Evolutionary conservation across 768 basidiomycete species (phyloP), one percentile per base, ranked within the genome.

Genomic region (Amanita brunnescens): DNA sequence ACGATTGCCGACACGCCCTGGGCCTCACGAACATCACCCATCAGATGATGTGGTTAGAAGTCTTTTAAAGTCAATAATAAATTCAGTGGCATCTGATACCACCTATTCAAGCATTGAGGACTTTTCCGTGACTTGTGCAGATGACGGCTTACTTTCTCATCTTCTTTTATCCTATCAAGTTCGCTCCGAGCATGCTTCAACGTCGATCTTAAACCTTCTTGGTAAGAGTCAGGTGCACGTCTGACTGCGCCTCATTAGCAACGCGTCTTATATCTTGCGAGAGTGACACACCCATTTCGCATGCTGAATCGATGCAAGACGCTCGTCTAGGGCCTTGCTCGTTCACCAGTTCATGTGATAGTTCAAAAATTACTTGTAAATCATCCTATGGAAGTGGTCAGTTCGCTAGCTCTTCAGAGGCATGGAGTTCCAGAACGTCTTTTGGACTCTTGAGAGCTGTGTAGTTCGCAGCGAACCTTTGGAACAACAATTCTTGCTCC

Each of bases 61-160:
- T 26, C 56, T 57, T 51, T 72, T 70, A 52, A 65, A 69, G 44
- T 66, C 60, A 51, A 64, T 67, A 52, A 70, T 68, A 24, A 69
- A 53, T 13, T 57, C 60, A 10, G 66, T 61, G 13, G 70, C 68
- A 46, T 72, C 70, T 18, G 64, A 65, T 6, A 67, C 66, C 50
- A 51, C 40, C 70, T 72, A 52, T 29, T 14, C 10, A 26, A 29
- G 34, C 29, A 42, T 37, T 43, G n/a, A 35, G 10, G 13, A 43
- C n/a, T 47, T 7, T 30, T 12, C 23, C 20, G 21, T 14, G 24
- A 26, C 23, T 16, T 34, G 35, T 33, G 14, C n/a, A 44, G 14
- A 21, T 10, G 6, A 2, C 13, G 21, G 39, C 23, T 9, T 51
- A 70, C 74, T 58, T 61, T 66, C 57, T 72, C 67, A n/a, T 64